phyloP scores from a whole-genome alignment of 257 asterid species.

The Solanum rostratum region DNA sequence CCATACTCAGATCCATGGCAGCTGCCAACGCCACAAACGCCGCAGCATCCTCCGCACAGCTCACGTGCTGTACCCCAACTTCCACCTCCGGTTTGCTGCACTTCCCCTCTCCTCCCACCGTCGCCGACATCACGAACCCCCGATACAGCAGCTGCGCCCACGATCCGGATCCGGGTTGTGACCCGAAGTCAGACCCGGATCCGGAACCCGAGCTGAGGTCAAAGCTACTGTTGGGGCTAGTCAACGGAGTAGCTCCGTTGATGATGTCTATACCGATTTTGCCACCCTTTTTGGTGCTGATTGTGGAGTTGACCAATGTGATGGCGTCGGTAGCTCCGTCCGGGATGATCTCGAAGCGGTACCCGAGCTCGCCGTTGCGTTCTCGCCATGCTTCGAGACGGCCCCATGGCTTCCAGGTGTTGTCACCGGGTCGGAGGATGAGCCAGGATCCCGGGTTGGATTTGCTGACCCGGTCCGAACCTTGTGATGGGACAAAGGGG shows the following conservation, averaged over 20 bases:
- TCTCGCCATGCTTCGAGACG: slow-evolving; percentile 94
- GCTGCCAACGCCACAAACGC: slow-evolving; percentile 94
- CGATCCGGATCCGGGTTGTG: slow-evolving; percentile 61
- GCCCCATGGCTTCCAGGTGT: slow-evolving; percentile 97
- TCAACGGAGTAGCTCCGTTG: slow-evolving; percentile 61
- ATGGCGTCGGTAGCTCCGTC: slow-evolving; percentile 66
- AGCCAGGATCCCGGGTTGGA: slow-evolving; percentile 99
- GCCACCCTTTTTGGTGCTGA: slow-evolving; percentile 57
- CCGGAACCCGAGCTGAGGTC: slow-evolving; percentile 54
- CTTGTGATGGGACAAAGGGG: slow-evolving; percentile 89
- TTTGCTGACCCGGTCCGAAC: slow-evolving; percentile 55
- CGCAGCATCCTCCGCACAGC: slow-evolving; percentile 95
- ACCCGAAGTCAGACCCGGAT: slow-evolving; percentile 52
- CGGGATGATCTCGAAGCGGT: slow-evolving; percentile 85
- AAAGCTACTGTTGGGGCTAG: slow-evolving; percentile 85
- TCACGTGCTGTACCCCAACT: slow-evolving; percentile 86
- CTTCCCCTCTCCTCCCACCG: slow-evolving; percentile 57
- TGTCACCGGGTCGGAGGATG: slow-evolving; percentile 72
- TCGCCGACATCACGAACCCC: slow-evolving; percentile 90
- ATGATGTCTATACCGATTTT: slow-evolving; percentile 64
- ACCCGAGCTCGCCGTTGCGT: slow-evolving; percentile 39
- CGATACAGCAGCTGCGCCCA: slow-evolving; percentile 68
- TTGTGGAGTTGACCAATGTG: slow-evolving; percentile 49
- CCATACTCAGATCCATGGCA: slow-evolving; percentile 90
- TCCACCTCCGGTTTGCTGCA: slow-evolving; percentile 84